phyloP scores from a whole-genome alignment of 441 rosid genomes.

The Jatropha podagrica region DNA sequence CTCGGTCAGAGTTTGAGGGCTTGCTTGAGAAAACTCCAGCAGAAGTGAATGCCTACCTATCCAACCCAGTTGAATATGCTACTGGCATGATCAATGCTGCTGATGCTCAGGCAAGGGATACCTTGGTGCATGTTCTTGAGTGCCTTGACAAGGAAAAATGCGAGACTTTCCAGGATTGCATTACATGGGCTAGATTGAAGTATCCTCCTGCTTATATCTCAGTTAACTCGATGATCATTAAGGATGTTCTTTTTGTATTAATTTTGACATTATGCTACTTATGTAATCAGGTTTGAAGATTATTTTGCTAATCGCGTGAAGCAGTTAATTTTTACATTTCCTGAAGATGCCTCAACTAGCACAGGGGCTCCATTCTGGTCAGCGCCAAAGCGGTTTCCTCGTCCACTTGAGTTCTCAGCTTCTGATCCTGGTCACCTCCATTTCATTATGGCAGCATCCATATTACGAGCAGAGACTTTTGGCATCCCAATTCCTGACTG shows the following conservation, averaged over 20 bases:
- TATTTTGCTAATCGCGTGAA: conserved; percentile 80
- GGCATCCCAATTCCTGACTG: conserved; percentile 81
- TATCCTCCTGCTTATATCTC: conserved; percentile 26
- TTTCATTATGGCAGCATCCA: conserved; percentile 68
- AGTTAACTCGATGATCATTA: background rate
- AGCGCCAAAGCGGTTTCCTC: conserved; percentile 93
- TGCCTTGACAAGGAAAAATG: conserved; percentile 87
- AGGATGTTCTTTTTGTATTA: background rate
- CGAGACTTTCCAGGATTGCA: conserved; percentile 75
- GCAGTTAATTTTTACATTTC: conserved; percentile 83
- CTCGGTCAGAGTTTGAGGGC: conserved; percentile 96
- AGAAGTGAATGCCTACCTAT: conserved; percentile 83
- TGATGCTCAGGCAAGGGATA: conserved; percentile 94
- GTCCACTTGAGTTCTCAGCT: conserved; percentile 69
- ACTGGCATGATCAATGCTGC: conserved; percentile 66
- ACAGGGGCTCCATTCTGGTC: conserved; percentile 96
- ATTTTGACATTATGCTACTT: conserved; percentile 12
- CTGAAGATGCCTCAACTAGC: conserved; percentile 88
- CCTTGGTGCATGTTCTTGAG: conserved; percentile 70
- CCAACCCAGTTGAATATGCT: conserved; percentile 69
- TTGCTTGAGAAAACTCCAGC: conserved; percentile 90
- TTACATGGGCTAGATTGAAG: conserved; percentile 88
- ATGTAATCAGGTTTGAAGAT: conserved; percentile 76
- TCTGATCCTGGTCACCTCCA: conserved; percentile 70
- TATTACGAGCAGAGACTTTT: conserved; percentile 80